Evolutionary conservation across 176 grass and related monocot species (phyloP).

Genomic region (Pontederia paniculata): DNA sequence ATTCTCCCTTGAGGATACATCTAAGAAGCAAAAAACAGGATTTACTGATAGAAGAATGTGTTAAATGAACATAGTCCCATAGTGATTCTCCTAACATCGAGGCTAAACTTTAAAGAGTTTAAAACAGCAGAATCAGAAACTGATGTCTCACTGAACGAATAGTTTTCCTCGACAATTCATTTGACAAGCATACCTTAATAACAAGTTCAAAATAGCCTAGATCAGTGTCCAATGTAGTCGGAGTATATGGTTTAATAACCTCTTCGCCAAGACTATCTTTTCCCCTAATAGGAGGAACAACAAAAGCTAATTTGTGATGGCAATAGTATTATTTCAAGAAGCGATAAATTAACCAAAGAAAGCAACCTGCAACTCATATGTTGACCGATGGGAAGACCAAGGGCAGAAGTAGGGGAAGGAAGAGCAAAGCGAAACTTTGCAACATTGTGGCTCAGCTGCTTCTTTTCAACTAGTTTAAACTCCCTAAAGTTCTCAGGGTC

Average conservation of each 20-base stretch:
- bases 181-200: slow-evolving; percentile 44
- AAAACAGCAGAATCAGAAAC: too few species aligned
- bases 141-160: too few species aligned
- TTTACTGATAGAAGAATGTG: too few species aligned
- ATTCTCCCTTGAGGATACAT: slow-evolving; percentile 99
- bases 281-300: slow-evolving; percentile 52
- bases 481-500: slow-evolving; percentile 82
- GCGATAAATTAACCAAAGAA: slow-evolving; percentile 6
- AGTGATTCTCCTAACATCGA: too few species aligned
- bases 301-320: not conserved
- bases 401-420: slow-evolving; percentile 50
- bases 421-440: slow-evolving; percentile 83
- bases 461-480: slow-evolving; percentile 87
- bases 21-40: too few species aligned
- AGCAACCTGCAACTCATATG: slow-evolving; percentile 93
- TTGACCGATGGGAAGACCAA: slow-evolving; percentile 86
- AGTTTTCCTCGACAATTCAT: too few species aligned
- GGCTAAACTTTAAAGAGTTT: too few species aligned
- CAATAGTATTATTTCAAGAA: not conserved
- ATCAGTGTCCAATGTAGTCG: slow-evolving; percentile 89
- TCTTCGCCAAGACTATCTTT: slow-evolving; percentile 70
- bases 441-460: slow-evolving; percentile 80
- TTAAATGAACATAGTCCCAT: too few species aligned
- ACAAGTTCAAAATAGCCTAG: slow-evolving; percentile 86
- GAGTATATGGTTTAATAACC: slow-evolving; percentile 94